Evolutionary conservation across 2,329 filamentous ascomycete genomes (phyloP).

Genomic region (Eurotiales sp.): DNA sequence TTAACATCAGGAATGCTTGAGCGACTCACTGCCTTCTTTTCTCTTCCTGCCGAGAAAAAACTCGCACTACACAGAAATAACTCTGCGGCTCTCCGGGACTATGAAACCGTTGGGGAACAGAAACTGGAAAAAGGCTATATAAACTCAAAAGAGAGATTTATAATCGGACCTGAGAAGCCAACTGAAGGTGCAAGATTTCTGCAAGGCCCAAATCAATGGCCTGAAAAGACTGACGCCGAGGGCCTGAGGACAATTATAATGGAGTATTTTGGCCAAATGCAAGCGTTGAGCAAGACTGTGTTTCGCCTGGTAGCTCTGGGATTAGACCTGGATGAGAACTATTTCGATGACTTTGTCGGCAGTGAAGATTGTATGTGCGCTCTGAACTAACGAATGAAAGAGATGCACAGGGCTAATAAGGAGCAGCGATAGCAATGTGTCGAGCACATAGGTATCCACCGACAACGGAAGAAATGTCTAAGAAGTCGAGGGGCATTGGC

Average conservation of each 20-base stretch:
- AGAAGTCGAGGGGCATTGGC: slow-evolving; percentile 37
- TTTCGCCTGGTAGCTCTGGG: slow-evolving; percentile 13
- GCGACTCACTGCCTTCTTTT: slow-evolving; percentile 26
- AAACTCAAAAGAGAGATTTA: slow-evolving; percentile 19
- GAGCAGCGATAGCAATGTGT: neutral
- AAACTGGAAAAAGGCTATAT: slow-evolving; percentile 6
- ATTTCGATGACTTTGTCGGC: slow-evolving; percentile 14
- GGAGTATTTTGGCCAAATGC: slow-evolving; percentile 12
- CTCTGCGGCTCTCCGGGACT: neutral
- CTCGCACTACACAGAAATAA: slow-evolving; percentile 15
- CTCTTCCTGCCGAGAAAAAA: slow-evolving; percentile 27
- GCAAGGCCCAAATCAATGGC: slow-evolving; percentile 17
- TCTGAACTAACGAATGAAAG: neutral
- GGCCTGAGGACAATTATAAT: slow-evolving; percentile 9
- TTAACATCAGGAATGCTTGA: slow-evolving; percentile 25
- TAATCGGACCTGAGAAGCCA: slow-evolving; percentile 15
- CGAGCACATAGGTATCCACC: slow-evolving; percentile 39
- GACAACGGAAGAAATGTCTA: slow-evolving; percentile 29
- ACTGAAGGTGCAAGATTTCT: slow-evolving; percentile 5
- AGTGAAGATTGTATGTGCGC: slow-evolving; percentile 12
- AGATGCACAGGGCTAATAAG: neutral
- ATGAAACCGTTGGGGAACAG: neutral
- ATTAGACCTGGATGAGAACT: slow-evolving; percentile 10
- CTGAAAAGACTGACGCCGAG: neutral
- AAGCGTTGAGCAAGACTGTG: slow-evolving; percentile 12